Percentiles rank a stretch among this genome's conserved stretches.
Conservation (phyloP, 1,284 basidiomycete genomes). For the Rhizoctonia solani region DNA sequence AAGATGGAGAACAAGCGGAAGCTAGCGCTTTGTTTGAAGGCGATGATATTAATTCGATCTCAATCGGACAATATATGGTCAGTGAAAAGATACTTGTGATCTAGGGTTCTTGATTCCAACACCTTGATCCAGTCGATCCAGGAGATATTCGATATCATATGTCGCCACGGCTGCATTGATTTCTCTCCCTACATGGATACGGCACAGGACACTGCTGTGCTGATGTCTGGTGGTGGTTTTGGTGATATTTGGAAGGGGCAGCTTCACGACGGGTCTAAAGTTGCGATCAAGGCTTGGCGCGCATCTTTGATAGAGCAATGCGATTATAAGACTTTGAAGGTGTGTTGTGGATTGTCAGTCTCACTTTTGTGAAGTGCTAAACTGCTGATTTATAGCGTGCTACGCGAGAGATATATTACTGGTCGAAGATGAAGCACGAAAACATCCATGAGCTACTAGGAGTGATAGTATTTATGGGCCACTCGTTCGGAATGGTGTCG, state of each 20-base stretch:
- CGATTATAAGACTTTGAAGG: not conserved
- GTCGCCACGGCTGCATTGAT: not conserved
- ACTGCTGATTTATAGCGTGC: no score
- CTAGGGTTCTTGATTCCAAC: no score
- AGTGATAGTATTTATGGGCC: not conserved
- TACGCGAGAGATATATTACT: not conserved
- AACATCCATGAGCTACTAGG: not conserved
- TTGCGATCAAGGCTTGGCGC: not conserved
- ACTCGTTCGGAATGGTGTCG: no score
- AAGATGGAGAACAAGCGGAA: no score
- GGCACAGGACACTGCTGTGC: not conserved
- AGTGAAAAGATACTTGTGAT: no score
- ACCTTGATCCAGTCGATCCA: not conserved
- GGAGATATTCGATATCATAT: not conserved
- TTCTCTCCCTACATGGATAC: not conserved
- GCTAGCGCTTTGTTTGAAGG: no score
- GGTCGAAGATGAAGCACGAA: not conserved
- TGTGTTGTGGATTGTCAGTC: no score
- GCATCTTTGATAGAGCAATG: not conserved
- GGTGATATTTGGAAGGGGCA: not conserved
- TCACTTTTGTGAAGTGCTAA: no score
- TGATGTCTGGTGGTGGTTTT: not conserved
- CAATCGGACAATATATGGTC: no score
- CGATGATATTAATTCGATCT: no score
- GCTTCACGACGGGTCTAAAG: not conserved